Evolutionary conservation across 2,329 filamentous ascomycete species (phyloP).

Genomic region (Epichloe hybrida): DNA sequence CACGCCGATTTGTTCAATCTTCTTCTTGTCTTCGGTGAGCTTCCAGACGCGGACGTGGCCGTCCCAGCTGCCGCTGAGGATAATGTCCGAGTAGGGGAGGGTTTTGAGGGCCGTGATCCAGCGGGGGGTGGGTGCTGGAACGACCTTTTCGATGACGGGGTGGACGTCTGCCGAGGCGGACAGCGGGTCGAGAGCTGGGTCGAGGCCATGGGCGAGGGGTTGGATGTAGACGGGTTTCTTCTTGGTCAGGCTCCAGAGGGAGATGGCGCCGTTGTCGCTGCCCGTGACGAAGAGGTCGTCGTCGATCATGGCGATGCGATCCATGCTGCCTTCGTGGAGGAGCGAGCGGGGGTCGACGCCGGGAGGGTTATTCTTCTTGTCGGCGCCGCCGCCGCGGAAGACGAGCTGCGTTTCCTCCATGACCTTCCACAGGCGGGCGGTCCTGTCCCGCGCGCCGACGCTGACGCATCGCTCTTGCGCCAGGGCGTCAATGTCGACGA

Average conservation of each 20-base stretch:
- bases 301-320: slow-evolving; percentile 81
- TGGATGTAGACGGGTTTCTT: slow-evolving; percentile 85
- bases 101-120: slow-evolving; percentile 84
- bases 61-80: slow-evolving; percentile 86
- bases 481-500: slow-evolving; percentile 71
- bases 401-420: slow-evolving; percentile 90
- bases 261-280: slow-evolving; percentile 77
- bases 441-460: slow-evolving; percentile 82
- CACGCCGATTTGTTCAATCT: slow-evolving; percentile 57
- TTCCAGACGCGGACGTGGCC: slow-evolving; percentile 77
- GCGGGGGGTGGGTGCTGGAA: slow-evolving; percentile 52
- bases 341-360: slow-evolving; percentile 36
- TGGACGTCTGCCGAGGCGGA: slow-evolving; percentile 61
- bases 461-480: slow-evolving; percentile 80
- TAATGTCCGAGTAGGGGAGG: slow-evolving; percentile 78
- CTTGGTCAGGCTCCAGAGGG: slow-evolving; percentile 79
- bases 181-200: slow-evolving; percentile 52
- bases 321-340: slow-evolving; percentile 73
- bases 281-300: slow-evolving; percentile 85
- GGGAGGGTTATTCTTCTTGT: slow-evolving; percentile 36
- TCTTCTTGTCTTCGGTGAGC: slow-evolving; percentile 69
- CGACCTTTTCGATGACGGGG: slow-evolving; percentile 39
- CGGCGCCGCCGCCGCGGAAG: slow-evolving; percentile 69
- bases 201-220: slow-evolving; percentile 71
- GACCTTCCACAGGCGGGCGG: slow-evolving; percentile 89